Base-by-base conservation (phyloP, 2,329 filamentous ascomycete species). In the Penicillium carneum region DNA sequence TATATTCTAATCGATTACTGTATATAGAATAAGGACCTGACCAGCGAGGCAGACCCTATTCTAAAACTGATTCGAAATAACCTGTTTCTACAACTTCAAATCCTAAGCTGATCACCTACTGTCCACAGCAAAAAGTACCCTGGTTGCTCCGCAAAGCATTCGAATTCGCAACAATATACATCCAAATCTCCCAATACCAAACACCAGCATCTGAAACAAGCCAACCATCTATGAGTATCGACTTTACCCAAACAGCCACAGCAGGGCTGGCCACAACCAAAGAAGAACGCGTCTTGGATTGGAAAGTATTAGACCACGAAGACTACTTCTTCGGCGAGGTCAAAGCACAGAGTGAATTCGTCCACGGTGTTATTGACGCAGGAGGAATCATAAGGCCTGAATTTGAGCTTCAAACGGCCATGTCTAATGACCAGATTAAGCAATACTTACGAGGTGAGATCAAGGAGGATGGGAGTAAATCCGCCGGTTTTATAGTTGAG, bases 121-220 rank as follows among this genome's bases (percentile, higher is more conserved):
- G 1, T 36, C 9, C 8, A 26, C 1, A 59, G 57, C 57, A 55
- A 59, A 55, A 55, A 20, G 8, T 59, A 8, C 11, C 42, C 3
- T 59, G 57, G 57, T 31, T 55, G 0, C 6, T 55, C 33, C 57
- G 57, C 18, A 55, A 59, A 16, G 57, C 57, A n/a, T 42, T 59
- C 29, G 29, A 18, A 8, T n/a, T 55, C 7, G 57, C 42, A 31
- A 55, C 50, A 12, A 54, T 59, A n/a, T 42, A 55, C 42, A 14
- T 55, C 42, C 26, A 42, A n/a, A 48, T 59, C 14, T 39, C 26
- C 1, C 50, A 59, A 12, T 59, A 41, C 26, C 26, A 31, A n/a
- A 26, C 43, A 12, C 16, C 23, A 46, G 18, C 43, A 2, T 12
- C 34, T 0, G 18, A 47, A 11, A 18, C 49, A 11, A 39, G 23